Percentiles rank a stretch among this genome's conserved stretches.
These are phyloP conservation scores for Drosera spatulata DNA, from an alignment of 179 eudicot genomes.

Conservation along the genomic window DNA sequence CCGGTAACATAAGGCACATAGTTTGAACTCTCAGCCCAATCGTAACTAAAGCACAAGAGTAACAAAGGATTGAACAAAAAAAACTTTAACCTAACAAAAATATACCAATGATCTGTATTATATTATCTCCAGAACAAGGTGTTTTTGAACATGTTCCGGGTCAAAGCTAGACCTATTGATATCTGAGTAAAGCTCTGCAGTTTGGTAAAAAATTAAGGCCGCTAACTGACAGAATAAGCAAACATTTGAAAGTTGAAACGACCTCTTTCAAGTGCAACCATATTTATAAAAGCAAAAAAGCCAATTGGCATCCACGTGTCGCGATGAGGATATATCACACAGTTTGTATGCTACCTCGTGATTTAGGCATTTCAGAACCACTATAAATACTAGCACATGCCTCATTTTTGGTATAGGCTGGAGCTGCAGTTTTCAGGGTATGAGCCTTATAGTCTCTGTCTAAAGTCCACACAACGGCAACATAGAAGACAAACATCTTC, in stretches of 20 bases:
- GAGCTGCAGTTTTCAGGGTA: neutral
- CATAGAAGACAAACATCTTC: neutral
- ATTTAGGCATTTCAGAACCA: neutral
- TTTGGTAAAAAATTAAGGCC: neutral
- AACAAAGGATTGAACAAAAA: too few relatives aligned
- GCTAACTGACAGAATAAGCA: neutral
- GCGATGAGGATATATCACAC: neutral
- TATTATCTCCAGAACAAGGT: too few relatives aligned
- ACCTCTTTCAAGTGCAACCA: neutral
- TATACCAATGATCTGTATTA: too few relatives aligned
- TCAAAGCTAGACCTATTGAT: neutral
- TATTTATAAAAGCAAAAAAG: neutral
- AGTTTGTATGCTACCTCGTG: neutral
- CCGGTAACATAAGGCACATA: neutral
- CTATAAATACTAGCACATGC: neutral
- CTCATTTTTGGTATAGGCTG: neutral
- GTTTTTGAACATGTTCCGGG: neutral
- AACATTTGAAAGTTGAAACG: neutral
- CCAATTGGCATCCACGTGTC: neutral
- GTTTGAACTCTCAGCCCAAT: neutral
- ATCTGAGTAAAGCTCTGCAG: neutral
- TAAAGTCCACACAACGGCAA: too few relatives aligned
- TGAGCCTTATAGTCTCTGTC: neutral
- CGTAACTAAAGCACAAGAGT: neutral
- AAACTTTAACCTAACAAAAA: too few relatives aligned